phyloP scores from a whole-genome alignment of 495 filamentous ascomycete species.

The Penicillium pancosmium region DNA sequence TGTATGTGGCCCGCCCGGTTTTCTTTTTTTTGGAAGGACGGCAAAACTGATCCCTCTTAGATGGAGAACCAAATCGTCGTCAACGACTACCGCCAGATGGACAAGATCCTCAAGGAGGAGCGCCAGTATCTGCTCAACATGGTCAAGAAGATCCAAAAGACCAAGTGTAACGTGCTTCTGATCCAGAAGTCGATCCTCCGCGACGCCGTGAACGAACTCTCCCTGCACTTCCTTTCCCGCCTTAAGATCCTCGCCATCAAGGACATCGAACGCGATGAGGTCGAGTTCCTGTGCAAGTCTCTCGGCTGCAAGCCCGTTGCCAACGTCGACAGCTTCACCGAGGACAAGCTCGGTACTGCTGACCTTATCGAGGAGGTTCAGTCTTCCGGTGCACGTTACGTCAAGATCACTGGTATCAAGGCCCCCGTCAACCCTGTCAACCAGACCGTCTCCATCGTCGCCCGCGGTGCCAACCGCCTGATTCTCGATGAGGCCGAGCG shows the following conservation, averaged over 20 bases:
- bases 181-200: slow-evolving; percentile 98
- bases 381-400: slow-evolving; percentile 81
- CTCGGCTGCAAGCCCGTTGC: slow-evolving; percentile 99
- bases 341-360: slow-evolving; percentile 97
- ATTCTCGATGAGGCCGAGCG: slow-evolving; percentile 98
- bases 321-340: slow-evolving; percentile 97
- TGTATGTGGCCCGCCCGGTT: slow-evolving; percentile 52
- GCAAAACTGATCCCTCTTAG: slow-evolving; percentile 40
- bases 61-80: slow-evolving; percentile 99
- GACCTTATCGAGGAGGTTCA: slow-evolving; percentile 94
- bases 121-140: slow-evolving; percentile 96
- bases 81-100: slow-evolving; percentile 99
- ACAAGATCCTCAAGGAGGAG: slow-evolving; percentile 99
- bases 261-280: slow-evolving; percentile 97
- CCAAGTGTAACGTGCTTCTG: slow-evolving; percentile 97
- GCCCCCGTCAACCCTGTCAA: slow-evolving; percentile 58
- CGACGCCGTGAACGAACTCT: slow-evolving; percentile 96
- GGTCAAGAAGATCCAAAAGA: slow-evolving; percentile 99
- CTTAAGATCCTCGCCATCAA: slow-evolving; percentile 94
- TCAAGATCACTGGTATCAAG: slow-evolving; percentile 92
- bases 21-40: not conserved
- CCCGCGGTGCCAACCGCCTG: slow-evolving; percentile 88
- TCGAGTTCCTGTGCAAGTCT: slow-evolving; percentile 98
- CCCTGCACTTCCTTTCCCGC: slow-evolving; percentile 95
- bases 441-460: slow-evolving; percentile 91